A percentile compares a stretch with the other conserved stretches of the same genome.
These are phyloP conservation scores for Arabidopsis lyrata DNA, from an alignment of 441 rosid species.

Conservation along the genomic window DNA sequence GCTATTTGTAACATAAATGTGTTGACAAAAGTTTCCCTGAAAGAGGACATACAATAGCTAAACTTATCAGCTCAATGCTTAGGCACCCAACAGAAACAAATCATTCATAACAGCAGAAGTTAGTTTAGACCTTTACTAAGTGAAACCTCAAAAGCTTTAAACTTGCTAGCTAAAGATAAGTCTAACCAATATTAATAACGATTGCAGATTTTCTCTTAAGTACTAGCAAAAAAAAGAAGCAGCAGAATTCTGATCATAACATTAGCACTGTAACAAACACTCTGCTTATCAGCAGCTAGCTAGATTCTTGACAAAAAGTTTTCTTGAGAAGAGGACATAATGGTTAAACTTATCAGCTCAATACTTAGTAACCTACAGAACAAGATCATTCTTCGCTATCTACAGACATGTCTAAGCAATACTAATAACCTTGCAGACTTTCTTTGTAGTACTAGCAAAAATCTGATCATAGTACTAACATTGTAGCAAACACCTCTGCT, in stretches of 20 bases:
- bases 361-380: not conserved
- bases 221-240: too few relatives aligned
- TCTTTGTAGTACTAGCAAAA: not conserved
- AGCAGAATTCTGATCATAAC: too few relatives aligned
- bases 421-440: not conserved
- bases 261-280: too few relatives aligned
- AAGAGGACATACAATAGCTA: constrained; percentile 17
- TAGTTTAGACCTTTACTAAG: not conserved
- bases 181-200: not conserved
- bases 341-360: not conserved
- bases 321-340: constrained; percentile 56
- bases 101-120: not conserved
- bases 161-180: constrained; percentile 3
- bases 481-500: constrained; percentile 19
- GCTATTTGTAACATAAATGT: constrained; percentile 89
- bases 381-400: not conserved
- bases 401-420: not conserved
- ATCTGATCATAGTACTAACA: constrained; percentile 13
- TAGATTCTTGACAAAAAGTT: constrained; percentile 60
- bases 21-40: constrained; percentile 84
- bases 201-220: too few relatives aligned
- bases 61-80: not conserved
- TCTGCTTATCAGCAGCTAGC: too few relatives aligned
- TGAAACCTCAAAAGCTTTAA: constrained; percentile 5
- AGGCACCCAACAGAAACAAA: constrained; percentile 4